phyloP scores from a whole-genome alignment of 2,329 filamentous ascomycete genomes.

The Blastomyces gilchristii region DNA sequence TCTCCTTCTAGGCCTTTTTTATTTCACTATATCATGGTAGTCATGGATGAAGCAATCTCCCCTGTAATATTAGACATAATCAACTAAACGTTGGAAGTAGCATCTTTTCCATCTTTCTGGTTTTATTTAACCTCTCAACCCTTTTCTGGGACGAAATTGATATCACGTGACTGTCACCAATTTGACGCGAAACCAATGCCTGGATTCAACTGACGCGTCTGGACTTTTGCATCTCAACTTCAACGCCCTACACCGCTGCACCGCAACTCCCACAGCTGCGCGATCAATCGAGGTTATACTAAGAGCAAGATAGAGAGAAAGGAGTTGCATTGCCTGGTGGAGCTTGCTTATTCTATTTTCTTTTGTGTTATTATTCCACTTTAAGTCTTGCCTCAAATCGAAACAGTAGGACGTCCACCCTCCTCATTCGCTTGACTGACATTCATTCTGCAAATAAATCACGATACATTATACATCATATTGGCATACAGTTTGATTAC shows the following conservation, averaged over 20 bases:
- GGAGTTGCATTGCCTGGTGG: neutral
- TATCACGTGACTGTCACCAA: slow-evolving; percentile 6
- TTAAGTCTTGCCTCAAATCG: neutral
- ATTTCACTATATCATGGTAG: neutral
- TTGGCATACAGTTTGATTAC: neutral
- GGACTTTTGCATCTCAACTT: neutral
- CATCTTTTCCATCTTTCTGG: too few relatives aligned
- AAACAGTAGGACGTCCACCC: neutral
- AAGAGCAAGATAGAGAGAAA: neutral
- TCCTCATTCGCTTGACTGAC: neutral
- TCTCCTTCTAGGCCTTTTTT: neutral
- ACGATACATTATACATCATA: neutral
- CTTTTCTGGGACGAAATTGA: too few relatives aligned
- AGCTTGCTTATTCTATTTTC: neutral
- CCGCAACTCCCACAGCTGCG: neutral
- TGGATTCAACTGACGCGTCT: neutral
- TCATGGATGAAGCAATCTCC: neutral
- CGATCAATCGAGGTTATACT: neutral
- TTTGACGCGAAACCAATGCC: slow-evolving; percentile 5
- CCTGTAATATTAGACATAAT: neutral
- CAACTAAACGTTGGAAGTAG: too few relatives aligned
- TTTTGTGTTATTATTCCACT: neutral
- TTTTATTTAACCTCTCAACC: too few relatives aligned
- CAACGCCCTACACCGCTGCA: neutral
- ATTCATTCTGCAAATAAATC: neutral